Base-by-base conservation (phyloP, 192 early-diverging fungal genomes). In the Lunasporangiospora selenospora region DNA sequence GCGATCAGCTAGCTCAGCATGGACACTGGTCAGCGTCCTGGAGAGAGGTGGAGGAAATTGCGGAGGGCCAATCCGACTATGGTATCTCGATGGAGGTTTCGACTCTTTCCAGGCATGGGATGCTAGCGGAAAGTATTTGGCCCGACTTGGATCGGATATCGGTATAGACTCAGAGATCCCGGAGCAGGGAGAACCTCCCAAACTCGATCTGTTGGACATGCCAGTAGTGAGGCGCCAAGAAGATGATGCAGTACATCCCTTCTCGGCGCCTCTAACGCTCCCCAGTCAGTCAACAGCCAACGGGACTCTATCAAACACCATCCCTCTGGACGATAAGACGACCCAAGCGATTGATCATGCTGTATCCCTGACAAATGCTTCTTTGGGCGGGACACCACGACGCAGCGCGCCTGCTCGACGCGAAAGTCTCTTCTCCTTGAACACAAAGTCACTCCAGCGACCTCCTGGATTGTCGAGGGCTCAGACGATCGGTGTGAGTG, bases 21-120 rank as follows among this genome's bases (percentile, higher is more conserved):
- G 83, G 83, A 85, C 83, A 1, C 43, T 85, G 32, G 53, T 85
- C 13, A 63, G 49, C 16, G 83, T 85, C 11, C 53, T 85, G 24
- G 79, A 80, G 31, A 40, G 75, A 19, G 79, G 69, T 18, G 69
- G 53, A 18, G 69, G 69, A 21, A 40, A 50, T 48, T 67, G 48
- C 34, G 40, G 62, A 38, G 38, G 66, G 37, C 48, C 56, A 5
- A 54, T 53, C 16, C 52, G 61, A 11, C 19, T 81, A 0, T 75
- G 76, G 58, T 85, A 76, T 33, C 62, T 85, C 10, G 69, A 79
- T 29, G 83, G 81, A 16, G 83, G 83, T 4, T 85, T 79, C 51
- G 77, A 85, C 12, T 76, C 77, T 2, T 82, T 85, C 45, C 54
- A 56, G 24, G 37, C 57, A 7, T 79, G 77, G 77, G 77, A 79